Percentiles rank a stretch among this genome's conserved stretches.
These are phyloP conservation scores for Sarcocystis neurona DNA, from an alignment of 169 alveolate species.

Conservation along the genomic window DNA sequence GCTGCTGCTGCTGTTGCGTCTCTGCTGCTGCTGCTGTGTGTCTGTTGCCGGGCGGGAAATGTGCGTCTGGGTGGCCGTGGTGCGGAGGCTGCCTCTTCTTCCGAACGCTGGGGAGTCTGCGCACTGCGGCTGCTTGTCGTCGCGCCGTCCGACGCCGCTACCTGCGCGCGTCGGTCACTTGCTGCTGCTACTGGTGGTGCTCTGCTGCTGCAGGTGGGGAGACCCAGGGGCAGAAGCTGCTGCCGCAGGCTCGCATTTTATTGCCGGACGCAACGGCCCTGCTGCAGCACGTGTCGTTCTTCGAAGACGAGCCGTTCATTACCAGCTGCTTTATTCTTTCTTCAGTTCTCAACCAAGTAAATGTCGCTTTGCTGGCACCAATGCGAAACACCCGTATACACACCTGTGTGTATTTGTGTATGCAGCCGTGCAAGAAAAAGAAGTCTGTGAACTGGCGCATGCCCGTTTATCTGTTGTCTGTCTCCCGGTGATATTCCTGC, in stretches of 20 bases:
- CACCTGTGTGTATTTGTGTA: background rate
- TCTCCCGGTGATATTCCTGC: no score
- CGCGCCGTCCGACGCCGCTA: no score
- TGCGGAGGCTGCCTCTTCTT: no score
- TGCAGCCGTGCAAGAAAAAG: background rate
- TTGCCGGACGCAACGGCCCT: conserved; percentile 18
- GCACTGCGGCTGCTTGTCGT: no score
- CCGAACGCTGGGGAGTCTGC: no score
- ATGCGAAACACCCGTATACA: background rate
- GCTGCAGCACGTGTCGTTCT: conserved; percentile 31
- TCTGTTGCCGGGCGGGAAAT: no score
- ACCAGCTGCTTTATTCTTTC: conserved; percentile 37
- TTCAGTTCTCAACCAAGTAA: conserved; percentile 33
- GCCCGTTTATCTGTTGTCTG: no score
- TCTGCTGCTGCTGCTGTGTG: no score
- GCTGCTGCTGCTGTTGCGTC: no score
- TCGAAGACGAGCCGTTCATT: conserved; percentile 38
- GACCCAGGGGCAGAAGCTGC: background rate
- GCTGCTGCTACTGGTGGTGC: background rate
- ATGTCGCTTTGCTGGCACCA: background rate
- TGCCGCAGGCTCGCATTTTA: conserved; percentile 1
- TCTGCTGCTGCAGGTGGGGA: background rate
- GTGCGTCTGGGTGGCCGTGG: no score
- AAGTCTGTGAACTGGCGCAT: no score
- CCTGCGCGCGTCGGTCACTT: background rate